Evolutionary conservation across 257 asterid genomes (phyloP).

Genomic region (Oldenlandia corymbosa): DNA sequence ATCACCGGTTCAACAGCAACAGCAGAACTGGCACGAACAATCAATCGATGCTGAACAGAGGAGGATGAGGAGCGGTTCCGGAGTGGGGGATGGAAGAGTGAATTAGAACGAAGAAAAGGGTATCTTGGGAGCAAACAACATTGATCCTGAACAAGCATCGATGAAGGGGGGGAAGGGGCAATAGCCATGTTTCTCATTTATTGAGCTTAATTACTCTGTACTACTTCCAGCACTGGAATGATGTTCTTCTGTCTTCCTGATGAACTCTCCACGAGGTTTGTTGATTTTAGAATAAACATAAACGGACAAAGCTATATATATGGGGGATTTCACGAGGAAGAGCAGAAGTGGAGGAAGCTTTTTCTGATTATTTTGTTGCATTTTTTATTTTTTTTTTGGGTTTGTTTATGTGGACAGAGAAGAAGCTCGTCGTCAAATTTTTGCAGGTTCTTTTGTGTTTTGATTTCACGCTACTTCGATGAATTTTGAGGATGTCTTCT

Average conservation of each 20-base stretch:
- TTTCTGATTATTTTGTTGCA: slow-evolving; percentile 37
- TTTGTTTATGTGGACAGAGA: slow-evolving; percentile 31
- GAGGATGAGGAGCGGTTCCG: slow-evolving; percentile 18
- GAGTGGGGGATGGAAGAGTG: slow-evolving; percentile 23
- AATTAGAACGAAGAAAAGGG: slow-evolving; percentile 25
- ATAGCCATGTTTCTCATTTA: slow-evolving; percentile 29
- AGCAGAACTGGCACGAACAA: slow-evolving; percentile 54
- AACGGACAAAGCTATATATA: slow-evolving; percentile 43
- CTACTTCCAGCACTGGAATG: background rate
- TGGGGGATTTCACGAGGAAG: slow-evolving; percentile 51
- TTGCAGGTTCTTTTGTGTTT: background rate
- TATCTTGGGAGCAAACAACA: slow-evolving; percentile 22
- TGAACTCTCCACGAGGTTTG: slow-evolving; percentile 11
- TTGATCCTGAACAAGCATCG: slow-evolving; percentile 29
- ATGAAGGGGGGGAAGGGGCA: slow-evolving; percentile 33
- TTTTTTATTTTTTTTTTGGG: slow-evolving; percentile 20
- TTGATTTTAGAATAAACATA: slow-evolving; percentile 29
- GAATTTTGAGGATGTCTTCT: slow-evolving; percentile 4
- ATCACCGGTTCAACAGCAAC: slow-evolving; percentile 54
- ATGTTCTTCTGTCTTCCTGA: slow-evolving; percentile 4
- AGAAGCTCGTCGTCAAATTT: background rate
- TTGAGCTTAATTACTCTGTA: background rate
- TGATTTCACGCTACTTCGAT: background rate
- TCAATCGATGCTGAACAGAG: slow-evolving; percentile 20
- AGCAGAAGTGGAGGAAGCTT: slow-evolving; percentile 42